A percentile compares a stretch with the other conserved stretches of the same genome.
Conservation (phyloP, 139 green algal genomes). For the Raphidocelis subcapitata region DNA sequence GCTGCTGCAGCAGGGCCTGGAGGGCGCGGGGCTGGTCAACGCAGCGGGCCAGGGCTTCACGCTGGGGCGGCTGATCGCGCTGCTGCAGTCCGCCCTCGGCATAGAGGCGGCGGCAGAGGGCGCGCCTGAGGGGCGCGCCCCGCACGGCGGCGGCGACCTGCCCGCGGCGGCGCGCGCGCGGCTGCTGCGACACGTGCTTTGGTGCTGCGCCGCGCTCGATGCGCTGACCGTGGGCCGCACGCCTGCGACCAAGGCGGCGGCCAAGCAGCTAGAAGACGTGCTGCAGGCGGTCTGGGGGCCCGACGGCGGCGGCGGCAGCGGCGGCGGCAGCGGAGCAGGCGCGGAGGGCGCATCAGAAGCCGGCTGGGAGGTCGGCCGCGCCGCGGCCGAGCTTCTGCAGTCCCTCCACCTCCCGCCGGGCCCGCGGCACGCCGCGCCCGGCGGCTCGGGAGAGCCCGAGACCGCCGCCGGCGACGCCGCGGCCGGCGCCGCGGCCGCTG, state of each 20-base stretch:
- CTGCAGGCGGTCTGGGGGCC: slow-evolving; percentile 10
- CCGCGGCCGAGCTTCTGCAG: neutral
- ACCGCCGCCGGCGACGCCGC: neutral
- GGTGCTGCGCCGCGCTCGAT: slow-evolving; percentile 10
- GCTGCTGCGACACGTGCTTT: slow-evolving; percentile 9
- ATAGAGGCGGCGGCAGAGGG: too few species aligned
- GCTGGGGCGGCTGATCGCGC: too few species aligned
- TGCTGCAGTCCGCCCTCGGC: too few species aligned
- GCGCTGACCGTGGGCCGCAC: slow-evolving; percentile 5
- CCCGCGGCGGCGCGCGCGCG: too few species aligned
- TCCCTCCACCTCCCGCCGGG: slow-evolving; percentile 5
- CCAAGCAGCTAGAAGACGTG: slow-evolving; percentile 4
- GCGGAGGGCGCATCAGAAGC: neutral
- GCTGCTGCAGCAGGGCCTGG: too few species aligned
- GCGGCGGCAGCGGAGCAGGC: neutral
- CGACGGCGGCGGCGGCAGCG: slow-evolving; percentile 8
- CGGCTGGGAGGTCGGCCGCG: neutral
- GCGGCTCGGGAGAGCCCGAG: neutral
- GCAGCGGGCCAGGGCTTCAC: too few species aligned
- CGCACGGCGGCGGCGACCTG: too few species aligned
- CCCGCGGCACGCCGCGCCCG: neutral
- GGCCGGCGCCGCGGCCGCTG: neutral
- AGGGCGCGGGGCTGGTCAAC: too few species aligned
- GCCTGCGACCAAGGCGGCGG: slow-evolving; percentile 5
- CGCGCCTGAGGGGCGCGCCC: too few species aligned